Evolutionary conservation across 2,329 filamentous ascomycete species (phyloP).

Genomic region (Trichoderma guizhouense): DNA sequence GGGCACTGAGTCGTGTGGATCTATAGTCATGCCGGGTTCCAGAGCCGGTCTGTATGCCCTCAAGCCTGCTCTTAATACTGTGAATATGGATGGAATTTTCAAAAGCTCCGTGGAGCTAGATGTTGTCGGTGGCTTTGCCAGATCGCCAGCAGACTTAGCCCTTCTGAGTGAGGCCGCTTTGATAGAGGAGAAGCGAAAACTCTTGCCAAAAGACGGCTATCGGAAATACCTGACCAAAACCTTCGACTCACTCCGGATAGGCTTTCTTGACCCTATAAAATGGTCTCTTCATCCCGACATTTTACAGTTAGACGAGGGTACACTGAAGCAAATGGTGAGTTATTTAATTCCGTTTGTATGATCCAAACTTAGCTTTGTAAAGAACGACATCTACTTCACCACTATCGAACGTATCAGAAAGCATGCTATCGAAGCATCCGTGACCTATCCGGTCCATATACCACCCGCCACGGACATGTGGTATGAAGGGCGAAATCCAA

Average conservation of each 20-base stretch:
- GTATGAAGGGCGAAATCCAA: background rate
- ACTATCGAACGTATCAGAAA: background rate
- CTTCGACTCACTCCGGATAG: background rate
- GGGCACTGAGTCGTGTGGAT: background rate
- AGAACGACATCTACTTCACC: background rate
- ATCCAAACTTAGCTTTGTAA: background rate
- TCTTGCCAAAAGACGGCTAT: background rate
- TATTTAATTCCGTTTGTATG: rapidly evolving
- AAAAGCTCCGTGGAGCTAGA: background rate
- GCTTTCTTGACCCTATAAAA: background rate
- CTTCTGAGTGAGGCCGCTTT: background rate
- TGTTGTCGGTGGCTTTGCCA: background rate
- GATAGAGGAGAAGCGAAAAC: background rate
- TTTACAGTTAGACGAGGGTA: background rate
- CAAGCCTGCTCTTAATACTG: background rate
- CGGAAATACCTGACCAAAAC: background rate
- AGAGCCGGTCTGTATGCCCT: background rate
- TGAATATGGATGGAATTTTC: background rate
- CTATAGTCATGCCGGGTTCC: background rate
- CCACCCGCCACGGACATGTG: background rate
- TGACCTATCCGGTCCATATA: background rate
- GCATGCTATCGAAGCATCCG: background rate
- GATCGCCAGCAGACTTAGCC: background rate
- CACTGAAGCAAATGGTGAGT: background rate
- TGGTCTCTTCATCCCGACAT: background rate